These are phyloP conservation scores for Pulveroboletus sp. DNA, from an alignment of 768 basidiomycete species.

Conservation along the genomic window DNA sequence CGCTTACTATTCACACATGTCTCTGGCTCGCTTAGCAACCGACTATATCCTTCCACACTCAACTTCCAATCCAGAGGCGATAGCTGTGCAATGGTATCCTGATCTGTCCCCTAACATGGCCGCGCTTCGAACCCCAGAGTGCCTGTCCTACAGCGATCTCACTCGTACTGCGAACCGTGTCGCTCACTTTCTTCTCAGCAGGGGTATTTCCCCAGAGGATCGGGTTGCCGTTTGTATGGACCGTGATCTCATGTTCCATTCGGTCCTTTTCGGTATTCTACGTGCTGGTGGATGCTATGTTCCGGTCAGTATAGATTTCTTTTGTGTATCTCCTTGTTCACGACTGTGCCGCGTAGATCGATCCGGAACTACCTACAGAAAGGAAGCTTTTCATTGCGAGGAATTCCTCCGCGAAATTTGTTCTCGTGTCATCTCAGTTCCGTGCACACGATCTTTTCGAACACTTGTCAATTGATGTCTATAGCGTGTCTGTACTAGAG, in stretches of 20 bases:
- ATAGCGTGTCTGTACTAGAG: conserved; percentile 16
- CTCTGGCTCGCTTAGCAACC: conserved; percentile 18
- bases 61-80: conserved; percentile 8
- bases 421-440: conserved; percentile 32
- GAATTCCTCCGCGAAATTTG: conserved; percentile 39
- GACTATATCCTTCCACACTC: conserved; percentile 22
- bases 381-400: conserved; percentile 42
- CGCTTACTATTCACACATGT: conserved; percentile 15
- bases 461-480: conserved; percentile 19
- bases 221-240: conserved; percentile 44
- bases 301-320: conserved; percentile 33
- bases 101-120: conserved; percentile 2
- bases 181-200: conserved; percentile 37
- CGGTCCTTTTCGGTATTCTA: conserved; percentile 40
- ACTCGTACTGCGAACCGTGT: conserved; percentile 36
- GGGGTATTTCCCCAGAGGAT: conserved; percentile 35
- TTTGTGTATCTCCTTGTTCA: neutral
- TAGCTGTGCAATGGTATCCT: conserved; percentile 24
- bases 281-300: conserved; percentile 50
- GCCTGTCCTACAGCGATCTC: conserved; percentile 32
- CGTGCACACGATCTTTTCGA: conserved; percentile 13
- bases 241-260: conserved; percentile 39
- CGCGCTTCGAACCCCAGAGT: conserved; percentile 2
- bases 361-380: conserved; percentile 45
- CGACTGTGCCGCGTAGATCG: conserved; percentile 35